These are phyloP conservation scores for Dalbergia cultrata DNA, from an alignment of 306 rosid genomes.

Conservation along the genomic window DNA sequence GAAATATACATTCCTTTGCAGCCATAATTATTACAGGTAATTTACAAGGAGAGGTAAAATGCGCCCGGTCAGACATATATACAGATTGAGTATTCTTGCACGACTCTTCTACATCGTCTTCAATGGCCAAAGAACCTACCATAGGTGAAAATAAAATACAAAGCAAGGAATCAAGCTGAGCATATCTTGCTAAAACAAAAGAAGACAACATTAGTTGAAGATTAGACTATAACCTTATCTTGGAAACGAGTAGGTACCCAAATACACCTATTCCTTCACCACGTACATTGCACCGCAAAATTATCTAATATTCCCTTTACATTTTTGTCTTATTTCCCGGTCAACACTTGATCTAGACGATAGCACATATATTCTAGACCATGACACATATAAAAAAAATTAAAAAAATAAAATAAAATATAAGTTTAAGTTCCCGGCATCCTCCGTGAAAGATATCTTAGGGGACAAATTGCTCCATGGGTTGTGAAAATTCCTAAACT, in stretches of 20 bases:
- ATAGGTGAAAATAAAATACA: not conserved
- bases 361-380: slow-evolving; percentile 1
- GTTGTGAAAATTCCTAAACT: too few relatives aligned
- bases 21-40: too few relatives aligned
- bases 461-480: too few relatives aligned
- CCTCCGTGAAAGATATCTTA: too few relatives aligned
- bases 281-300: slow-evolving; percentile 39
- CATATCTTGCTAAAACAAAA: slow-evolving; percentile 15
- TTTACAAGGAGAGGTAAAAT: not conserved
- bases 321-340: not conserved
- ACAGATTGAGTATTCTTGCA: not conserved
- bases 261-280: slow-evolving; percentile 44
- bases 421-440: too few relatives aligned
- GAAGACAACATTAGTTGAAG: slow-evolving; percentile 22
- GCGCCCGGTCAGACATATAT: not conserved
- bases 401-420: not conserved
- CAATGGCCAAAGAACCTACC: not conserved
- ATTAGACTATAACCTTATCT: not conserved
- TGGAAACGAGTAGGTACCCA: slow-evolving; percentile 51
- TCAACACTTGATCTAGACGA: not conserved
- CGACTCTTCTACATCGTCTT: not conserved
- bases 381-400: not conserved
- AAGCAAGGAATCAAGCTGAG: slow-evolving; percentile 2
- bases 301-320: slow-evolving; percentile 45
- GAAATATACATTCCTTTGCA: too few relatives aligned